phyloP scores from a whole-genome alignment of 768 basidiomycete species.

The Tephrocybe sp. region DNA sequence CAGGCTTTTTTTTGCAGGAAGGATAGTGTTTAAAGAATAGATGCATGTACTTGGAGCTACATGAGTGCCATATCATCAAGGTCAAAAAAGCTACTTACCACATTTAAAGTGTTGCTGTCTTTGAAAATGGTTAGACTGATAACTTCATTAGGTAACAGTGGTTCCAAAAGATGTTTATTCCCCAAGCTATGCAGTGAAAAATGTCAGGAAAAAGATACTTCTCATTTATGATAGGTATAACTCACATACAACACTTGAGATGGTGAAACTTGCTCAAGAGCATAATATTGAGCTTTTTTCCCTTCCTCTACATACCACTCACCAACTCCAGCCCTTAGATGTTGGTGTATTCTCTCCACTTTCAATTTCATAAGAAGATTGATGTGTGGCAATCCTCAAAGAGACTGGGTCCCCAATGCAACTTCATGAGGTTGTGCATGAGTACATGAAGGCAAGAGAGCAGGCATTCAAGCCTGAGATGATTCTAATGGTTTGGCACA shows the following conservation, averaged over 20 bases:
- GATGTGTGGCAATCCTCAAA: background rate
- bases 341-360: slow-evolving; percentile 38
- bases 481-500: background rate
- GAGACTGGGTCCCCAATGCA: background rate
- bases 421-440: background rate
- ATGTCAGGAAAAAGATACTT: slow-evolving; percentile 23
- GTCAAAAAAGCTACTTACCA: slow-evolving; percentile 4
- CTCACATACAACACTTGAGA: slow-evolving; percentile 31
- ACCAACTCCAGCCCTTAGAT: slow-evolving; percentile 39
- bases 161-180: slow-evolving; percentile 40
- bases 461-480: background rate
- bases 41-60: slow-evolving; percentile 18
- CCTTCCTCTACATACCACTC: no score
- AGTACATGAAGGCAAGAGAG: background rate
- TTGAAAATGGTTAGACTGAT: slow-evolving; percentile 44
- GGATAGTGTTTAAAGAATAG: slow-evolving; percentile 23
- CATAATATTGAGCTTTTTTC: background rate
- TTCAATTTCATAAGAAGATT: no score
- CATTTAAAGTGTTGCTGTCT: slow-evolving; percentile 28
- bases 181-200: slow-evolving; percentile 26
- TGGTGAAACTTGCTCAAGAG: slow-evolving; percentile 25
- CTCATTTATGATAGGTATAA: slow-evolving; percentile 45
- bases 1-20: slow-evolving; percentile 39
- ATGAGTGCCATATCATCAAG: slow-evolving; percentile 12
- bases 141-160: no score